Conservation (phyloP, 1,284 basidiomycete species). For the Ceratobasidium sp. region DNA sequence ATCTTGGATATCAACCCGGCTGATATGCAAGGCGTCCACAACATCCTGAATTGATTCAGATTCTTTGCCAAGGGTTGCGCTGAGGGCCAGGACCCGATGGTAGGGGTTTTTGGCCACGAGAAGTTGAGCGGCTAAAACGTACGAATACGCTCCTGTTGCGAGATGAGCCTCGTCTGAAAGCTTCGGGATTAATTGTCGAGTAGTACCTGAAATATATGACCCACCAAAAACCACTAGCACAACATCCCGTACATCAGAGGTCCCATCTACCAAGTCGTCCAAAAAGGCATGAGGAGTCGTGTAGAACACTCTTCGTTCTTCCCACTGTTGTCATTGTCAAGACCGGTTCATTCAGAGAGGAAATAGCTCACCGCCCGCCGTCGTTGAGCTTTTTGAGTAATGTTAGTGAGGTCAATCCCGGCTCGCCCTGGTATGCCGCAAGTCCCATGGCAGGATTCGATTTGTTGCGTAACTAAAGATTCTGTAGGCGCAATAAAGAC, state of each 20-base stretch:
- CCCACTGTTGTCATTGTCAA: slow-evolving; percentile 70
- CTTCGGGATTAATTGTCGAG: not conserved
- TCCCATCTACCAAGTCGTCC: slow-evolving; percentile 84
- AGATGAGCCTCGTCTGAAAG: slow-evolving; percentile 92
- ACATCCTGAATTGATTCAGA: slow-evolving; percentile 90
- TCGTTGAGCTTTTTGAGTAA: slow-evolving; percentile 63
- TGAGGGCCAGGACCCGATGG: slow-evolving; percentile 93
- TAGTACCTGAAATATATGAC: slow-evolving; percentile 48
- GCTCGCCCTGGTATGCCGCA: slow-evolving; percentile 94
- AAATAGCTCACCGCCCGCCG: slow-evolving; percentile 69
- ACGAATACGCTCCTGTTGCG: slow-evolving; percentile 93
- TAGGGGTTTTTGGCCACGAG: slow-evolving; percentile 95
- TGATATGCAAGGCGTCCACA: slow-evolving; percentile 97
- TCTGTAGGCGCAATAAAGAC: slow-evolving; percentile 97
- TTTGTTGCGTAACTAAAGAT: slow-evolving; percentile 95
- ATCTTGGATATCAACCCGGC: slow-evolving; percentile 93
- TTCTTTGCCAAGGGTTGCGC: slow-evolving; percentile 92
- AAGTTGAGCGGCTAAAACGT: slow-evolving; percentile 88
- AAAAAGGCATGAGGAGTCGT: slow-evolving; percentile 97
- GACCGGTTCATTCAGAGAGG: not conserved
- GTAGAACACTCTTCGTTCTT: slow-evolving; percentile 91
- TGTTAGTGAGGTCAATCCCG: slow-evolving; percentile 89
- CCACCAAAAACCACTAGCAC: slow-evolving; percentile 84
- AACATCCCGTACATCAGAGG: slow-evolving; percentile 85
- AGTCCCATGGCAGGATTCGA: slow-evolving; percentile 91